Conservation (phyloP, 2,329 filamentous ascomycete species). For the Phialophora expanda region DNA sequence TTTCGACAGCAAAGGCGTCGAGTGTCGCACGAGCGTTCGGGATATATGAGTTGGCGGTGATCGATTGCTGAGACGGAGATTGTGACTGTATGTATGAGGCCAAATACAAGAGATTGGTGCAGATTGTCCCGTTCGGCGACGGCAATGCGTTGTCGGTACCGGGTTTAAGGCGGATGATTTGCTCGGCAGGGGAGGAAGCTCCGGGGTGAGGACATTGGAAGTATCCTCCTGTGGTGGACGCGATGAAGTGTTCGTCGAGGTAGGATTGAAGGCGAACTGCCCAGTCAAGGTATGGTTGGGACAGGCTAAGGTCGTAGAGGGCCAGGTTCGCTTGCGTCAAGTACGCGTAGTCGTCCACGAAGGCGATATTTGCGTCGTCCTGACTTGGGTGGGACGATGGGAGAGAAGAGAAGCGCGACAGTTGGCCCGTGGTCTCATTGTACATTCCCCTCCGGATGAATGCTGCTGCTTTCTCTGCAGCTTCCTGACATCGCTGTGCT, state of each 20-base stretch:
- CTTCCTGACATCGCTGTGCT: conserved; percentile 65
- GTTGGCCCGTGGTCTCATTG: conserved; percentile 63
- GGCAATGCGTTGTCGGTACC: conserved; percentile 93
- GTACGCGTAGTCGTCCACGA: conserved; percentile 95
- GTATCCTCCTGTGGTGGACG: conserved; percentile 49
- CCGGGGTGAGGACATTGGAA: conserved; percentile 28
- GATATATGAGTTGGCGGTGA: conserved; percentile 55
- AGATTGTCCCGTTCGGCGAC: conserved; percentile 86
- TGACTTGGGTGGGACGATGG: neutral
- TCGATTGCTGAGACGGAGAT: neutral
- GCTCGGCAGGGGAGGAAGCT: conserved; percentile 17
- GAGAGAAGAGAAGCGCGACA: conserved; percentile 61
- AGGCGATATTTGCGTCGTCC: conserved; percentile 66
- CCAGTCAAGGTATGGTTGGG: conserved; percentile 76
- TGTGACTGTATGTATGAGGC: conserved; percentile 70
- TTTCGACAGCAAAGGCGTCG: conserved; percentile 85
- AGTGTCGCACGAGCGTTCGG: conserved; percentile 71
- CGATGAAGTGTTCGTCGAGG: conserved; percentile 80
- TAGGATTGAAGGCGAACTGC: conserved; percentile 77
- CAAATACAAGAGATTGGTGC: conserved; percentile 83
- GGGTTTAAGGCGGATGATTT: conserved; percentile 78
- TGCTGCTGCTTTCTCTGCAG: conserved; percentile 69
- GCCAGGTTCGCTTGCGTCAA: conserved; percentile 81
- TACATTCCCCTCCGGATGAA: conserved; percentile 79
- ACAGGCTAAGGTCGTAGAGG: conserved; percentile 80